Base-by-base conservation (phyloP, 306 rosid species). In the Albizia julibrissin region DNA sequence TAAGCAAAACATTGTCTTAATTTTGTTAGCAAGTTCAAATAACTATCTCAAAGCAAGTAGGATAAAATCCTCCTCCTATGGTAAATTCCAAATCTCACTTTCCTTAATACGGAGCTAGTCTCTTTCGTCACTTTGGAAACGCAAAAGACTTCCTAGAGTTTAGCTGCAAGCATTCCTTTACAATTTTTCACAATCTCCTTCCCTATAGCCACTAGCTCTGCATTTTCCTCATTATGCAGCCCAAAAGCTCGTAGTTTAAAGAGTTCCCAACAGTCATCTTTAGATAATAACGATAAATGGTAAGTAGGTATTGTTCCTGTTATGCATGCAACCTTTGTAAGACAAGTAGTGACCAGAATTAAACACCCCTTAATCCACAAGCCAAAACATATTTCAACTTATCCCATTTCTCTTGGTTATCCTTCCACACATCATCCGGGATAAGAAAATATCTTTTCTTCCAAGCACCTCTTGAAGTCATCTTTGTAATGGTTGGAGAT, bases 171-270 rank as follows among this genome's bases (percentile, higher is more conserved):
- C 7, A 68, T 49, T 39, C 73, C 31, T 0, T 21, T 39, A 21
- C 73, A 68, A 4, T 68, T 68, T 6, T 21, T 68, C 4, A 68
- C 73, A 19, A 68, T 68, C 26, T 68, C 73, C 73, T 39, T 37
- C 18, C 73, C 73, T 37, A 68, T 37, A 24, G 73, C 49, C 16
- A 68, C 29, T 10, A 68, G 49, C 16, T 37, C 73, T 68, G 0
- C 1, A 0, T 15, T 27, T 39, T 37, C 49, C 49, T 42, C 49
- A 27, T 68, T 39, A 14, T 68, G 40, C 7, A 3, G 5, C 14
- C 77, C 78, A 50, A 80, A 61, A 43, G 78, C 78, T 27, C 69
- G 77, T 31, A 22, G 78, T 3, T 37, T 75, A 33, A 80, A 59
- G 3, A 80, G 3, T n/a, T 75, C n/a, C 72, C 76, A 59, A 42